Evolutionary conservation across 2,329 filamentous ascomycete species (phyloP), one percentile per base, ranked within the genome.

Genomic region (Aspergillus luchuensis): DNA sequence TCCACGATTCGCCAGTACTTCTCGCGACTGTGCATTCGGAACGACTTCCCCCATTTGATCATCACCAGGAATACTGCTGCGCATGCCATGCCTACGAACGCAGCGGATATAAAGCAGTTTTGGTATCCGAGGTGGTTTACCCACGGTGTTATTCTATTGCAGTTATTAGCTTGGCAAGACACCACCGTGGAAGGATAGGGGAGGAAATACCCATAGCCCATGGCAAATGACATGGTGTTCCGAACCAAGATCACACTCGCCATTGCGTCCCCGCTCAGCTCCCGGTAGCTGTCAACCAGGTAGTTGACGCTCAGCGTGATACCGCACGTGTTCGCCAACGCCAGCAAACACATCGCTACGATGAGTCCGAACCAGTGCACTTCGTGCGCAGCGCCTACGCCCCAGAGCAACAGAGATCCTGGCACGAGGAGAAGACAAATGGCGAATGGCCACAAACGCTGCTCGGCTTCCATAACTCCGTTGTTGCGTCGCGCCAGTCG

Each of bases 191-290:
- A 25, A 49, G 10, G 21, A 10, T 8, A 23, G 4, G 17, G n/a
- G 43, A 21, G 38, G 17, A 62, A 69, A 58, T 64, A 73, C 69
- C 76, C 79, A 63, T 79, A 80, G 3, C 76, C 73, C 52, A 82
- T 77, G 0, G 77, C 80, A 63, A 82, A 82, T 0, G 74, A 76
- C 76, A 82, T 80, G 1, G 79, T 81, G 61, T 82, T 82, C 3
- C 80, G 75, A 13, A 82, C 76, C 21, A 81, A 58, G 54, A 82
- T 82, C 15, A 81, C 74, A 17, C 74, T 78, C 3, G 72, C 74
- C 69, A 79, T 74, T 0, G 74, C 76, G 25, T 79, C 75, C 2
- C 76, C 75, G 17, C 74, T 76, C 8, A 79, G 55, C 55, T 79
- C 77, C 11, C 70, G 70, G 63, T 78, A 79, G 58, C 74, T 76